Percentiles rank a stretch among this genome's conserved stretches.
These are phyloP conservation scores for Schizosaccharomyces cryophilus DNA, from an alignment of 805 yeast genomes.

Conservation along the genomic window DNA sequence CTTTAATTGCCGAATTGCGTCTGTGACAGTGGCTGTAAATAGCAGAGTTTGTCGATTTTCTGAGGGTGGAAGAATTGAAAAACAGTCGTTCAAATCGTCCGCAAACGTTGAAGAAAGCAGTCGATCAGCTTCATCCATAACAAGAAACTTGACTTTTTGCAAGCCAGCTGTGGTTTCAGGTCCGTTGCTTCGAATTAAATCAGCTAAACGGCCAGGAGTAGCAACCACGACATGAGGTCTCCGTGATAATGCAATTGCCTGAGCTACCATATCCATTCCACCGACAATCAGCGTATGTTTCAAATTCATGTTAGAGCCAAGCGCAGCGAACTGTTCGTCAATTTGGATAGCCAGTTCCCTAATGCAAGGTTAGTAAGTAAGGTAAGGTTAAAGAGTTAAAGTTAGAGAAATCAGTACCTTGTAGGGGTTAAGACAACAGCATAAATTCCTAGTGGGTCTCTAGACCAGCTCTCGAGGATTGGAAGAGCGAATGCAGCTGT, in stretches of 20 bases:
- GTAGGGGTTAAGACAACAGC: constrained; percentile 74
- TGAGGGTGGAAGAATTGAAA: constrained; percentile 45
- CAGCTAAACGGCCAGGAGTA: constrained; percentile 90
- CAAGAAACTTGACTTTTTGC: constrained; percentile 53
- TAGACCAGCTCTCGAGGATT: constrained; percentile 80
- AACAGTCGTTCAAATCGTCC: constrained; percentile 48
- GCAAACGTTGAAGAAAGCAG: constrained; percentile 65
- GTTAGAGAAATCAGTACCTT: constrained; percentile 3
- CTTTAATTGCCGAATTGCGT: constrained; percentile 60
- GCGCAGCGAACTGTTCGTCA: constrained; percentile 84
- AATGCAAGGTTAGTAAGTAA: neutral
- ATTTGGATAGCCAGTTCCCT: constrained; percentile 89
- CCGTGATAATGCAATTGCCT: constrained; percentile 53
- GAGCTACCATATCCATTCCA: constrained; percentile 82
- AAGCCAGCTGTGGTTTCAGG: constrained; percentile 67
- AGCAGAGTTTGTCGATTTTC: constrained; percentile 60
- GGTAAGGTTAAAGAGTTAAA: neutral
- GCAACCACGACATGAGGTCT: constrained; percentile 90
- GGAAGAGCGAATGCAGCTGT: constrained; percentile 97
- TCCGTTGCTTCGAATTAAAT: constrained; percentile 67
- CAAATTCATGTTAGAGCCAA: constrained; percentile 74
- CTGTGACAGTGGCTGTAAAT: constrained; percentile 91
- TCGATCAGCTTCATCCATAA: constrained; percentile 90
- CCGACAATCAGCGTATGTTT: constrained; percentile 72
- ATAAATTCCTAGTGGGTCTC: constrained; percentile 79